A percentile compares a stretch with the other conserved stretches of the same genome.
Evolutionary conservation across 345 rosid genomes (phyloP).

Genomic region (Pistacia atlantica): DNA sequence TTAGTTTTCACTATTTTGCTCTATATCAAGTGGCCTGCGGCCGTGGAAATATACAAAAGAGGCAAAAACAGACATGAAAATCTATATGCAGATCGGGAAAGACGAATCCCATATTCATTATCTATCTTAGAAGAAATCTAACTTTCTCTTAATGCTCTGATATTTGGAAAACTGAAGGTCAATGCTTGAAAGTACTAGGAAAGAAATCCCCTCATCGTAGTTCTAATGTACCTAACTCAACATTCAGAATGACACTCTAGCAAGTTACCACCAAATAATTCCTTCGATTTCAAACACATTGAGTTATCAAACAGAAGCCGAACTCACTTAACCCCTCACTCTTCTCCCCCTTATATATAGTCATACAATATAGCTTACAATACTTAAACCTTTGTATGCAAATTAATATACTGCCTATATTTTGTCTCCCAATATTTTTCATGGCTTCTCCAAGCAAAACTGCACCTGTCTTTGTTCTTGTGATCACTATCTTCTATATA

Average conservation of each 20-base stretch:
- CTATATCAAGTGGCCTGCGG: too few relatives aligned
- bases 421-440: background rate
- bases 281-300: background rate
- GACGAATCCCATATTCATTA: too few relatives aligned
- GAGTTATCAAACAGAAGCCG: background rate
- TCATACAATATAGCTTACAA: background rate
- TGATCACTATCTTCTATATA: background rate
- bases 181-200: background rate
- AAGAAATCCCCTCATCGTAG: background rate
- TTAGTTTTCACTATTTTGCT: too few relatives aligned
- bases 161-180: too few relatives aligned
- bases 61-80: too few relatives aligned
- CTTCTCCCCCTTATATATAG: background rate
- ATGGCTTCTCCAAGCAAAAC: conserved; percentile 3
- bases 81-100: too few relatives aligned
- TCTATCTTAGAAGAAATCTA: too few relatives aligned
- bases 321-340: background rate
- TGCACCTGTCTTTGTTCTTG: conserved; percentile 1
- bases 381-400: background rate
- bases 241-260: background rate
- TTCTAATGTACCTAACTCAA: background rate
- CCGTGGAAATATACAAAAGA: too few relatives aligned
- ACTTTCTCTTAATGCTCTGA: too few relatives aligned
- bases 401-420: background rate
- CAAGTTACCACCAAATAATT: background rate